Evolutionary conservation across 192 early-diverging fungal genomes (phyloP).

Genomic region (Obelidium mucronatum): DNA sequence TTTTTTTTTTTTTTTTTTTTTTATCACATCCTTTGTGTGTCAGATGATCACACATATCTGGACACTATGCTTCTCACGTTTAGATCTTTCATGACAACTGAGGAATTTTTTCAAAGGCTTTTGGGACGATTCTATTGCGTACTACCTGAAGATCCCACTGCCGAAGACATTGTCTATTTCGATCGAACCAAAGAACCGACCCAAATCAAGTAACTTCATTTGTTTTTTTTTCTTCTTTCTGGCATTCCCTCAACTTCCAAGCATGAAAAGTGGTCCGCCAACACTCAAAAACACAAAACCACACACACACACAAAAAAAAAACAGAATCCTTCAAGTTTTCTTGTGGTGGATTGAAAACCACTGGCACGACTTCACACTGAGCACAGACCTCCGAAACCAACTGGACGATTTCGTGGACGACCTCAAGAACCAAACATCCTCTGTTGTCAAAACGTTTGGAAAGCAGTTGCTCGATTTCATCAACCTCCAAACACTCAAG

Average conservation of each 20-base stretch:
- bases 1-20: no score
- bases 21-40: no score
- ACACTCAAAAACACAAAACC: no score
- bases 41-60: conserved; percentile 49
- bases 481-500: conserved; percentile 19
- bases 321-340: conserved; percentile 51
- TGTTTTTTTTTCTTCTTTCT: no score
- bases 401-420: conserved; percentile 52
- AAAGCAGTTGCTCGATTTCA: conserved; percentile 14
- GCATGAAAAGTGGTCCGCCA: no score
- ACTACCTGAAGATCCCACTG: conserved; percentile 46
- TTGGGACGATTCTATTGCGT: conserved; percentile 54
- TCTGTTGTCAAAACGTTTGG: background rate
- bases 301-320: no score
- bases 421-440: conserved; percentile 38
- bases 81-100: conserved; percentile 58
- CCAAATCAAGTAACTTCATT: conserved; percentile 55
- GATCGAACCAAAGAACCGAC: conserved; percentile 49
- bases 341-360: conserved; percentile 60
- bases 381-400: conserved; percentile 47
- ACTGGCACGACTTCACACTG: conserved; percentile 65
- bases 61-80: conserved; percentile 62
- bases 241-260: no score
- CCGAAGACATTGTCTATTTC: conserved; percentile 59
- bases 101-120: conserved; percentile 56